Evolutionary conservation across 2,329 filamentous ascomycete species (phyloP).

Genomic region (Graphilbum ipis-grandicollis): DNA sequence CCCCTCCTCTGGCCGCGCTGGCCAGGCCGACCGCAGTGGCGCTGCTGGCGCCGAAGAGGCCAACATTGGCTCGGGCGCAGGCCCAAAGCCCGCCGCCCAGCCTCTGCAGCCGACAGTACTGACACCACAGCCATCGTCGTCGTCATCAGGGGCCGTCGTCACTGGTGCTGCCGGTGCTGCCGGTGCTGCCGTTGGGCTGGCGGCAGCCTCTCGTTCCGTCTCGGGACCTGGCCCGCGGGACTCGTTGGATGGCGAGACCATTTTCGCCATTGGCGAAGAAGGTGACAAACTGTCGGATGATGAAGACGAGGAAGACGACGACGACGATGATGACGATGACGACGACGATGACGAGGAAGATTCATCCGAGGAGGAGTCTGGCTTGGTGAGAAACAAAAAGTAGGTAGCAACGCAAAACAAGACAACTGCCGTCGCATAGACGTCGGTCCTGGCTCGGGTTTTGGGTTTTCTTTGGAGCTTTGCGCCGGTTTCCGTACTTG

Average conservation of each 20-base stretch:
- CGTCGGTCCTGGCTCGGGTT: too few relatives aligned
- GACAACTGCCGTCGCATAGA: too few relatives aligned
- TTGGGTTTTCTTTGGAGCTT: too few relatives aligned
- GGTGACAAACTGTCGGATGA: slow-evolving; percentile 70
- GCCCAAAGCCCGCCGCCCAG: slow-evolving; percentile 5
- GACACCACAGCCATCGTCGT: too few relatives aligned
- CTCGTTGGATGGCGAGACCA: slow-evolving; percentile 71
- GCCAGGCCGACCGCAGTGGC: slow-evolving; percentile 9
- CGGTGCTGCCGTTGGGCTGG: too few relatives aligned
- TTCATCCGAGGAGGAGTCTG: slow-evolving; percentile 36
- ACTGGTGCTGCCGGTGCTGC: too few relatives aligned
- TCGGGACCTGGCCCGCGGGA: slow-evolving; percentile 26
- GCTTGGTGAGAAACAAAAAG: slow-evolving; percentile 31
- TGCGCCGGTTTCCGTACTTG: too few relatives aligned
- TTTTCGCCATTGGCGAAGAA: slow-evolving; percentile 84
- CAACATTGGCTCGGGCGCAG: slow-evolving; percentile 4
- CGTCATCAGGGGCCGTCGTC: too few relatives aligned
- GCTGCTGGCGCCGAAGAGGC: slow-evolving; percentile 20
- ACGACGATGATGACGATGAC: slow-evolving; percentile 77
- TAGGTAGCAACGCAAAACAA: too few relatives aligned
- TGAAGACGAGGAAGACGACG: slow-evolving; percentile 74
- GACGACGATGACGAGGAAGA: slow-evolving; percentile 69
- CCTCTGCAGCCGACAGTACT: slow-evolving; percentile 3
- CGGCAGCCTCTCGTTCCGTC: slow-evolving; percentile 7
- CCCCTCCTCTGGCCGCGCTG: slow-evolving; percentile 19